Percentiles rank a stretch among this genome's conserved stretches.
Conservation (phyloP, 1,284 basidiomycete species). For the Psilocybe mexicana region DNA sequence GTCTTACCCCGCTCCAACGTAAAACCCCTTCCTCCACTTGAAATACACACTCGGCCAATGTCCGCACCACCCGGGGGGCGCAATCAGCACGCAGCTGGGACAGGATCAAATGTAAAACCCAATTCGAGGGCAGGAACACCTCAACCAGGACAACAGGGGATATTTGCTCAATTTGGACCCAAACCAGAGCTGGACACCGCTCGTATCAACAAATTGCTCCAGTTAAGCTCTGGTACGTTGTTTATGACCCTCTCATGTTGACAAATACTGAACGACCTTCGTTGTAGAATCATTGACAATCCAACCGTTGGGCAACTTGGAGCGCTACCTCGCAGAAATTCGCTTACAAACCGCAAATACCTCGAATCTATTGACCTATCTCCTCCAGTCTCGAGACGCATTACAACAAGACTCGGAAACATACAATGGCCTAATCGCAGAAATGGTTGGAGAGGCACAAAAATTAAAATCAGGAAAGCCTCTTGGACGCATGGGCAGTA, state of each 20-base stretch:
- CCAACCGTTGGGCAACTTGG: conserved; percentile 65
- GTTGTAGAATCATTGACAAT: conserved; percentile 67
- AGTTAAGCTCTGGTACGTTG: conserved; percentile 64
- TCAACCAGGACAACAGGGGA: conserved; percentile 41
- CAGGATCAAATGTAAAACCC: conserved; percentile 37
- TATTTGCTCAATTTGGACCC: conserved; percentile 57
- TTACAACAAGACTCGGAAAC: conserved; percentile 87
- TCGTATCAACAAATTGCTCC: conserved; percentile 66
- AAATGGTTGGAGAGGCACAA: conserved; percentile 80
- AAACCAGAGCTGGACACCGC: conserved; percentile 71
- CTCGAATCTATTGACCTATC: conserved; percentile 73
- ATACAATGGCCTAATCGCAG: conserved; percentile 80
- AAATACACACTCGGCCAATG: conserved; percentile 80
- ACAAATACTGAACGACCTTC: not conserved
- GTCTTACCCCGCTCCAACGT: conserved; percentile 74
- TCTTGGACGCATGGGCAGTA: conserved; percentile 35
- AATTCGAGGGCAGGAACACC: conserved; percentile 61
- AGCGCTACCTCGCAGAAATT: conserved; percentile 66
- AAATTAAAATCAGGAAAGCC: conserved; percentile 67
- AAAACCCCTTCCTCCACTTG: conserved; percentile 74
- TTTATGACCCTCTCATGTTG: not conserved
- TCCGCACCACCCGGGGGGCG: conserved; percentile 72
- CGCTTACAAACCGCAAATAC: conserved; percentile 70
- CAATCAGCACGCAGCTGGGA: conserved; percentile 39
- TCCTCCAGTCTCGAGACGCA: conserved; percentile 81